These are phyloP conservation scores for Suhomyces sp. DNA, from an alignment of 805 yeast species.

Conservation along the genomic window DNA sequence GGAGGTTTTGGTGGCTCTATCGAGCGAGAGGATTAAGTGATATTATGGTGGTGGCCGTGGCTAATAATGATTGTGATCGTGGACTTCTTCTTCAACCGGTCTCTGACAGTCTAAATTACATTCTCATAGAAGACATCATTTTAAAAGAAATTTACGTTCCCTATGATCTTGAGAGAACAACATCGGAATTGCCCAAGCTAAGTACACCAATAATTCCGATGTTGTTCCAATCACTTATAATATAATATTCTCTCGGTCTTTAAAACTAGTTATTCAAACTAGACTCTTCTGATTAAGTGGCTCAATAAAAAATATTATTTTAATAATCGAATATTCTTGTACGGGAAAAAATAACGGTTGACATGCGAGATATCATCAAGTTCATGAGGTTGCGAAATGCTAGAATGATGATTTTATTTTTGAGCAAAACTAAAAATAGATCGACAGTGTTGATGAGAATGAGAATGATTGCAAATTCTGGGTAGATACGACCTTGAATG, in stretches of 20 bases:
- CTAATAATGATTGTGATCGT: background rate
- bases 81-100: background rate
- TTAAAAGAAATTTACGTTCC: slow-evolving; percentile 63
- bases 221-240: slow-evolving; percentile 7
- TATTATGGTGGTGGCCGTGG: too few species aligned
- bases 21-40: too few species aligned
- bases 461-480: too few species aligned
- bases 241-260: background rate
- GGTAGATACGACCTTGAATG: too few species aligned
- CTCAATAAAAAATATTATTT: background rate
- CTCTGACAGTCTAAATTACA: background rate
- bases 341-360: background rate
- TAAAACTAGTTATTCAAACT: background rate
- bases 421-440: too few species aligned
- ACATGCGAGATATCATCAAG: too few species aligned
- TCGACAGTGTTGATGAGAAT: too few species aligned
- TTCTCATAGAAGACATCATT: slow-evolving; percentile 61
- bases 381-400: background rate
- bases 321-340: background rate
- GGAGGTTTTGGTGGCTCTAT: background rate
- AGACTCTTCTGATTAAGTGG: background rate
- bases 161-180: slow-evolving; percentile 57
- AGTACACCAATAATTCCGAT: slow-evolving; percentile 15
- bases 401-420: too few species aligned
- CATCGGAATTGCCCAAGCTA: slow-evolving; percentile 45